A percentile compares a stretch with the other conserved stretches of the same genome.
Conservation (phyloP, 306 rosid species). For the Quercus gilva region DNA sequence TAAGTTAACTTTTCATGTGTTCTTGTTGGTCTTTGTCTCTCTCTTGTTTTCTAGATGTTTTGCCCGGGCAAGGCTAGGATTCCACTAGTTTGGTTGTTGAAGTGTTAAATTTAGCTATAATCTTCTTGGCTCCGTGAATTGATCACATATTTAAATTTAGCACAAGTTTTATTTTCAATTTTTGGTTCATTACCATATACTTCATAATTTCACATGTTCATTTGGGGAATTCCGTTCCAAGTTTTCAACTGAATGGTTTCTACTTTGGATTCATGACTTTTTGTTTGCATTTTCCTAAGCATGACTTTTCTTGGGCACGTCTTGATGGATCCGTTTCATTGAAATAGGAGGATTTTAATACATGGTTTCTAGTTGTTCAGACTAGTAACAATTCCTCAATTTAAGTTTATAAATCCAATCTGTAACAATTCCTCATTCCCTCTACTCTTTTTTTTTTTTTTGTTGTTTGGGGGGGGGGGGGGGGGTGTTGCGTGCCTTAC, state of each 20-base stretch:
- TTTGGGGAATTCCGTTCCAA: conserved; percentile 10
- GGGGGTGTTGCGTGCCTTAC: too few relatives aligned
- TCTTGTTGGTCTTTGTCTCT: too few relatives aligned
- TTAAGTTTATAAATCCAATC: not conserved
- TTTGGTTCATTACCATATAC: not conserved
- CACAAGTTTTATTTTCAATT: not conserved
- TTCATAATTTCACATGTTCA: not conserved
- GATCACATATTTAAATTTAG: too few relatives aligned
- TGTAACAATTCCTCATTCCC: not conserved
- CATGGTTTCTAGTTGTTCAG: not conserved
- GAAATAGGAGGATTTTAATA: not conserved
- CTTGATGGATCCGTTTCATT: not conserved
- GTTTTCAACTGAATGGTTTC: not conserved
- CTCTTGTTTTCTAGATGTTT: too few relatives aligned
- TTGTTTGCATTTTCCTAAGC: not conserved
- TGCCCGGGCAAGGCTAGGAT: too few relatives aligned
- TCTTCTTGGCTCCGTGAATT: too few relatives aligned
- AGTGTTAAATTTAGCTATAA: too few relatives aligned
- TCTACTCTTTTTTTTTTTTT: too few relatives aligned
- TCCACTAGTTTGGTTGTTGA: too few relatives aligned
- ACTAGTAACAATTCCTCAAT: too few relatives aligned
- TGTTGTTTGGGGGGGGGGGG: too few relatives aligned
- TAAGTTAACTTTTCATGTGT: too few relatives aligned
- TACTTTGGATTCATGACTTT: conserved; percentile 14
- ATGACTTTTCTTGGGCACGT: not conserved